phyloP scores from a whole-genome alignment of 139 green algal species.

The Diplosphaera chodatii region DNA sequence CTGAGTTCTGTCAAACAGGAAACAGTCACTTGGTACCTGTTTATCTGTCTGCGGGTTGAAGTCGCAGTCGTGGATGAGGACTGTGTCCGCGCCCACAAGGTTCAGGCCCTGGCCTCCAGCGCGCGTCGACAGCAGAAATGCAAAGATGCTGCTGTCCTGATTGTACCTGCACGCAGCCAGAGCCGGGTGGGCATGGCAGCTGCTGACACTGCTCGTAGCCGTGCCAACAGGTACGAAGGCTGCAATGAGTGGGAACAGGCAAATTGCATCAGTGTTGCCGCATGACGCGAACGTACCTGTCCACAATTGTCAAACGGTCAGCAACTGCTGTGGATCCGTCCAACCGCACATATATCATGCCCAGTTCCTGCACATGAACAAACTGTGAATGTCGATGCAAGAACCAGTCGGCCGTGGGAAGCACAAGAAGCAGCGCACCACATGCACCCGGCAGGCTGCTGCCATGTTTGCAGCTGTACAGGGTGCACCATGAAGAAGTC shows the following conservation, averaged over 20 bases:
- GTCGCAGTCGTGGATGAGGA: constrained; percentile 92
- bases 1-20: too few relatives aligned
- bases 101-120: constrained; percentile 92
- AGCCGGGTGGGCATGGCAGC: too few relatives aligned
- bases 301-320: constrained; percentile 75
- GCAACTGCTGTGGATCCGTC: constrained; percentile 77
- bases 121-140: constrained; percentile 89
- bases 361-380: constrained; percentile 37
- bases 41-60: constrained; percentile 76
- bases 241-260: too few relatives aligned
- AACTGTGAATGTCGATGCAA: background rate
- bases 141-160: constrained; percentile 60
- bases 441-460: too few relatives aligned
- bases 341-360: constrained; percentile 66
- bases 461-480: too few relatives aligned
- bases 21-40: background rate
- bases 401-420: too few relatives aligned
- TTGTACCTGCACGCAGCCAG: too few relatives aligned
- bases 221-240: too few relatives aligned
- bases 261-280: too few relatives aligned
- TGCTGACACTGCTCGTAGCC: too few relatives aligned
- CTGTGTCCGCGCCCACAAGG: constrained; percentile 90
- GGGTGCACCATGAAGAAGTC: too few relatives aligned
- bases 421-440: too few relatives aligned
- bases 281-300: constrained; percentile 62